Evolutionary conservation across 2,329 filamentous ascomycete genomes (phyloP).

Genomic region (Lecanicillium sp.): DNA sequence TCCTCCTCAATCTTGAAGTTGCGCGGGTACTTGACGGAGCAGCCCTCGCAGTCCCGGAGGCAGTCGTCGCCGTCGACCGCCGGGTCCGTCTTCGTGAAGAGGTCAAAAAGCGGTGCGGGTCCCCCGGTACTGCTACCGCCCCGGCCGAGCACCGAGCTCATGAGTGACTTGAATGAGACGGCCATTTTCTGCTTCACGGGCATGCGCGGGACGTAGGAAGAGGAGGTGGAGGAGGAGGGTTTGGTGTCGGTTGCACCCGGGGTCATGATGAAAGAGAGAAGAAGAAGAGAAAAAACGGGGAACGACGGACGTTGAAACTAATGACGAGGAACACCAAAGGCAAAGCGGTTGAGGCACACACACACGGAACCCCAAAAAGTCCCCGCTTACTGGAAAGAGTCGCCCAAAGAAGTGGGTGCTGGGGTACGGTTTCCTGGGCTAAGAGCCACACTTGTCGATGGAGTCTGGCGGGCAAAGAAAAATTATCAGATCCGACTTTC

Average conservation of each 20-base stretch:
- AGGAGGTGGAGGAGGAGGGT: constrained; percentile 7
- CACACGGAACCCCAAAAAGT: too few relatives aligned
- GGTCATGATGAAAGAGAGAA: constrained; percentile 9
- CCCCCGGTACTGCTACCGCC: constrained; percentile 12
- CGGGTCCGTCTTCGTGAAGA: constrained; percentile 73
- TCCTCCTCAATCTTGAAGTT: constrained; percentile 65
- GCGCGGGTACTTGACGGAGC: constrained; percentile 69
- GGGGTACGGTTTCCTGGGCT: too few relatives aligned
- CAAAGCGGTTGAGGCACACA: too few relatives aligned
- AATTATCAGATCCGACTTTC: constrained; percentile 9
- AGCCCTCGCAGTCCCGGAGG: constrained; percentile 75
- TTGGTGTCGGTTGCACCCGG: constrained; percentile 4
- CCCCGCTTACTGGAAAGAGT: too few relatives aligned
- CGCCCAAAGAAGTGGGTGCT: too few relatives aligned
- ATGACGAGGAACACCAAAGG: too few relatives aligned
- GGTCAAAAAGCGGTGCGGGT: constrained; percentile 26
- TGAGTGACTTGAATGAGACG: constrained; percentile 31
- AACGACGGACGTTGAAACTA: constrained; percentile 7
- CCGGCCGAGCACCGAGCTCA: constrained; percentile 23
- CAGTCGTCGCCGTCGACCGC: constrained; percentile 82
- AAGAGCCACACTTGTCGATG: too few relatives aligned
- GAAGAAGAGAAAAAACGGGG: constrained; percentile 5
- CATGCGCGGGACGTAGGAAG: constrained; percentile 16
- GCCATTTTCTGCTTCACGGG: constrained; percentile 34
- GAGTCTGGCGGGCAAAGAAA: too few relatives aligned